Evolutionary conservation across 1,139 yeast genomes (phyloP).

Genomic region (Ashbya aceris): DNA sequence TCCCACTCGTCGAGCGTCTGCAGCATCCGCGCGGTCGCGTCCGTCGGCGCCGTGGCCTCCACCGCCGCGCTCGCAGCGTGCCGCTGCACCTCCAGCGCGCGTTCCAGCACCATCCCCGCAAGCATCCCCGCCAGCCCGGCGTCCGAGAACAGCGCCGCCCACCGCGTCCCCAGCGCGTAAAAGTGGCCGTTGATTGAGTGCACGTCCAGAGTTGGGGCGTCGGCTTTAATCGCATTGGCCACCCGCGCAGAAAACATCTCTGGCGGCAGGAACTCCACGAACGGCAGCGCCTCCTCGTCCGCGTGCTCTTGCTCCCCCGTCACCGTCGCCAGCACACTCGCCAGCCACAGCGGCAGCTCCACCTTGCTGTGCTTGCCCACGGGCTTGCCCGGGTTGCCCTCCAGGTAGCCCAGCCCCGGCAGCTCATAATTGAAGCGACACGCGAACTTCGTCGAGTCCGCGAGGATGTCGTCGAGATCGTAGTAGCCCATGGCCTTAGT

Average conservation of each 20-base stretch:
- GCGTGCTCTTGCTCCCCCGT: conserved; percentile 28
- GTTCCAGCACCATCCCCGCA: conserved; percentile 44
- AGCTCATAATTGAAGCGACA: conserved; percentile 68
- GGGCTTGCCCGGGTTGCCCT: conserved; percentile 63
- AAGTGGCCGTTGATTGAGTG: conserved; percentile 59
- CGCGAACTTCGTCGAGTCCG: conserved; percentile 68
- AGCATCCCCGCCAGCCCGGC: conserved; percentile 49
- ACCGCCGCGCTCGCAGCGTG: conserved; percentile 38
- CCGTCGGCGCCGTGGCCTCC: conserved; percentile 8
- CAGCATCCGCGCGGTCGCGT: conserved; percentile 32
- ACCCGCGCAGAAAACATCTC: conserved; percentile 55
- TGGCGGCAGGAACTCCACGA: conserved; percentile 62
- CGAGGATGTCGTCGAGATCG: conserved; percentile 79
- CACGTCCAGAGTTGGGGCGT: conserved; percentile 57
- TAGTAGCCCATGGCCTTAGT: conserved; percentile 45
- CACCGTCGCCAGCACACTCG: conserved; percentile 61
- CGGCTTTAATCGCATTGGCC: conserved; percentile 73
- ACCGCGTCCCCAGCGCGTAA: conserved; percentile 59
- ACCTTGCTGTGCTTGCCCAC: conserved; percentile 51
- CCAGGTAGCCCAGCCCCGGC: conserved; percentile 83
- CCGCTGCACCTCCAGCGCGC: conserved; percentile 66
- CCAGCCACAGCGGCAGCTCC: conserved; percentile 86
- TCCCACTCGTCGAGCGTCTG: conserved; percentile 71
- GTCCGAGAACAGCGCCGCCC: conserved; percentile 66
- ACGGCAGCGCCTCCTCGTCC: conserved; percentile 39